phyloP scores from a whole-genome alignment of 1,284 basidiomycete species.

The Boletellus deceptivus region DNA sequence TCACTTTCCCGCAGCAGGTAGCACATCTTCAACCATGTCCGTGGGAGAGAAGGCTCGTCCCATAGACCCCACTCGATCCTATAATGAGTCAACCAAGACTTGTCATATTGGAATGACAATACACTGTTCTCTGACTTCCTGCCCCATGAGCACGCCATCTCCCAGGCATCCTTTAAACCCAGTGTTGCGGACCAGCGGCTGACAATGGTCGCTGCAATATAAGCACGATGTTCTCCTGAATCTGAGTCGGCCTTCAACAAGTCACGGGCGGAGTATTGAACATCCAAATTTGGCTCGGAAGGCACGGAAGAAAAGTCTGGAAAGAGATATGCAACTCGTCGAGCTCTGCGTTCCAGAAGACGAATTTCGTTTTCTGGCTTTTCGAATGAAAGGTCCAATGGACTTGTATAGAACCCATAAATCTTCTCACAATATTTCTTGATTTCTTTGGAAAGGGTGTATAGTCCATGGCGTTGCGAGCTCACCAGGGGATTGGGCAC shows the following conservation, averaged over 20 bases:
- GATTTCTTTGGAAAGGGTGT: conserved; percentile 27
- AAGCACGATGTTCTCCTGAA: conserved; percentile 17
- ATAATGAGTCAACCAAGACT: conserved; percentile 21
- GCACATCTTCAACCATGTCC: conserved; percentile 35
- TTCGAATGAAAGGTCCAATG: neutral
- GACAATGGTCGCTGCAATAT: conserved; percentile 9
- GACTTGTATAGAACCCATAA: conserved; percentile 5
- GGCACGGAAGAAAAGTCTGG: conserved; percentile 5
- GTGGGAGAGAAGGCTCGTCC: no score
- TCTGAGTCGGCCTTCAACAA: neutral
- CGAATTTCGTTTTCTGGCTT: no score
- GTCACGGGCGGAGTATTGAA: conserved; percentile 18
- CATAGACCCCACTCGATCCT: no score
- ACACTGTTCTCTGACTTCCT: no score
- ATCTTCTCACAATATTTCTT: conserved; percentile 27
- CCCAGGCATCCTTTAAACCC: conserved; percentile 1
- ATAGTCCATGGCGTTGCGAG: conserved; percentile 36
- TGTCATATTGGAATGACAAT: conserved; percentile 18
- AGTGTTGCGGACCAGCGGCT: neutral
- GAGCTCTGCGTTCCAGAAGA: conserved; percentile 11
- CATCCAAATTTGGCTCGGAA: neutral
- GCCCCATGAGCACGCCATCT: no score
- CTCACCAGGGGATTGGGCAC: conserved; percentile 10
- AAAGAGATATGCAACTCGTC: conserved; percentile 10
- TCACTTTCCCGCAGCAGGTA: conserved; percentile 23